Evolutionary conservation across 2,329 filamentous ascomycete species (phyloP), one percentile per base, ranked within the genome.

Genomic region (Fusarium torulosum): DNA sequence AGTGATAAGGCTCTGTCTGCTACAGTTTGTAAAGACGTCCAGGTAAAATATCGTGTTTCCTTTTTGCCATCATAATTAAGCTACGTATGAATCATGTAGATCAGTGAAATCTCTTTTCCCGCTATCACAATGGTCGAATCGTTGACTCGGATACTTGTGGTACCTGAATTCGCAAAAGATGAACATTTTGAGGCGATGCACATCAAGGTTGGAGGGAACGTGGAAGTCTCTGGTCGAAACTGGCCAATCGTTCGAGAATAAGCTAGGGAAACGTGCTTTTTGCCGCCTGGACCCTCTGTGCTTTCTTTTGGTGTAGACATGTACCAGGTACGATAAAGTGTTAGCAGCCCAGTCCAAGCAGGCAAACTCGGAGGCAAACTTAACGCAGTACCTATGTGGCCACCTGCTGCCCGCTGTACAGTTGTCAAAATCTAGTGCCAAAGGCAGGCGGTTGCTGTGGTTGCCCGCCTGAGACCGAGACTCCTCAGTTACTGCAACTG

Each of bases 171-270:
- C 65, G 65, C 55, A 69, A 62, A 49, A 53, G 40, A 62, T 45
- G 31, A 65, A 49, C 56, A 23, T 42, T 47, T 21, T 60, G 66
- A 66, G 66, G 66, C 58, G 58, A 64, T 60, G 44, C 53, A 53
- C 33, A 38, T 64, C 14, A 49, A 66, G 49, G 41, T 63, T 50
- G 49, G 59, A 44, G 43, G 41, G 27, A 54, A 67, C 61, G 52
- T 73, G 67, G 66, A 72, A 74, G 59, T 38, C 60, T 74, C 66
- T 69, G 66, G 72, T 55, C 72, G 53, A 38, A 50, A 45, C 53
- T 44, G 23, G 42, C 71, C 71, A 74, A 74, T 72, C 71, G 61
- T 31, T 62, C 31, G 45, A 49, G 58, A 38, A 23, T 21, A 41
- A 42, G 47, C 59, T 35, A 53, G 57, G 35, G 58, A 56, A 54